A percentile compares a stretch with the other conserved stretches of the same genome.
Evolutionary conservation across 1,284 basidiomycete species (phyloP).

Genomic region (Takashimella koratensis): DNA sequence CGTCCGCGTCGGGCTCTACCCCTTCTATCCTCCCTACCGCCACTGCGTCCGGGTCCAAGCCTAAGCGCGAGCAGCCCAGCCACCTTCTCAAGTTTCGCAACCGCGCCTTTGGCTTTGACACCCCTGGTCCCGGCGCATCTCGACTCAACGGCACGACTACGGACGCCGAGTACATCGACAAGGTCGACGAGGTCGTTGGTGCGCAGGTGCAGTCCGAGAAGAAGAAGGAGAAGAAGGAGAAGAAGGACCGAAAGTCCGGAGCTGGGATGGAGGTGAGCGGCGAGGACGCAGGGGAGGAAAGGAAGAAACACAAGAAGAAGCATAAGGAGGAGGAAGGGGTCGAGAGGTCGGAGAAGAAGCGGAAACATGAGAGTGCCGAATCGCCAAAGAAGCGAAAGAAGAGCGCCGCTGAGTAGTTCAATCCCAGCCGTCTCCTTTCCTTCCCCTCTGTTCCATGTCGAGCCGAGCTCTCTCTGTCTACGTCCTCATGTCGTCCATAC

Average conservation of each 20-base stretch:
- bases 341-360: conserved; percentile 17
- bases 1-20: conserved; percentile 5
- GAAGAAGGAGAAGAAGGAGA: conserved; percentile 7
- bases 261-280: background rate
- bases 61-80: conserved; percentile 32
- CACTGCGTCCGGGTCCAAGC: conserved; percentile 5
- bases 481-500: too few species aligned
- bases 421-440: too few species aligned
- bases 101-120: conserved; percentile 32
- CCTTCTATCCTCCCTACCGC: conserved; percentile 18
- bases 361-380: conserved; percentile 16
- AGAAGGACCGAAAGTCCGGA: conserved; percentile 1
- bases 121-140: conserved; percentile 30
- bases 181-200: background rate
- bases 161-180: background rate
- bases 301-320: conserved; percentile 11
- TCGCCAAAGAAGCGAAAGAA: conserved; percentile 35
- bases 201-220: background rate
- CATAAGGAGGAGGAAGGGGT: background rate
- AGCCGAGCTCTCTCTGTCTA: too few species aligned
- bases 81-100: conserved; percentile 44
- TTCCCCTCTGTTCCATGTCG: too few species aligned
- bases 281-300: conserved; percentile 8
- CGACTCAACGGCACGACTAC: background rate
- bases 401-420: conserved; percentile 28